Conservation (phyloP, 1,284 basidiomycete species). For the Papiliotrema terrestris region DNA sequence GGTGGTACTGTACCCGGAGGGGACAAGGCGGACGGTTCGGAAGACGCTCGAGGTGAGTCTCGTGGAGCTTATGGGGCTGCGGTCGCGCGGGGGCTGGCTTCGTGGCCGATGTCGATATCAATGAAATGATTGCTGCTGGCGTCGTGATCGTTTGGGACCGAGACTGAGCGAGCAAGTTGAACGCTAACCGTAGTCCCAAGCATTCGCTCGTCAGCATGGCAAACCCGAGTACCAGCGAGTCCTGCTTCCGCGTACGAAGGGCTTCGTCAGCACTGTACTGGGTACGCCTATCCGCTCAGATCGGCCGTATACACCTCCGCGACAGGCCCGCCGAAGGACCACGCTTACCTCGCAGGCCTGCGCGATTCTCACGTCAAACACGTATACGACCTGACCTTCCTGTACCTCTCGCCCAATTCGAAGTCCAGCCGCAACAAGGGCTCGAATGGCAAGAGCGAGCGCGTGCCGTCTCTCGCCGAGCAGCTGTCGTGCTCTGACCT, state of each 20-base stretch:
- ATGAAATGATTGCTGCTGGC: too few species aligned
- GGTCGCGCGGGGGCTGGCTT: too few species aligned
- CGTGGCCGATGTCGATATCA: too few species aligned
- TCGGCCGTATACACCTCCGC: neutral
- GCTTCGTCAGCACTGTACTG: conserved; percentile 23
- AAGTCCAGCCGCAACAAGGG: too few species aligned
- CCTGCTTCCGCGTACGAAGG: conserved; percentile 27
- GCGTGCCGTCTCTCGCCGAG: conserved; percentile 16
- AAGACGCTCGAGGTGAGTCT: conserved; percentile 22
- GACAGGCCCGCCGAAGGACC: too few species aligned
- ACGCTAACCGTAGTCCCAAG: conserved; percentile 15
- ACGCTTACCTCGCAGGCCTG: conserved; percentile 17
- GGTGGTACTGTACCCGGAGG: conserved; percentile 33
- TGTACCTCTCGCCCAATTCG: conserved; percentile 21
- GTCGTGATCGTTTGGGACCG: too few species aligned
- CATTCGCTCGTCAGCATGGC: conserved; percentile 15
- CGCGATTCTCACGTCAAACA: conserved; percentile 26
- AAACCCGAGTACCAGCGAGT: conserved; percentile 18
- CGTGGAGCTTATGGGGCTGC: too few species aligned
- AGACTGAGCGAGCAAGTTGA: too few species aligned
- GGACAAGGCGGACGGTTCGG: conserved; percentile 18
- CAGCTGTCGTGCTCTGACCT: conserved; percentile 18
- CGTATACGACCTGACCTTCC: conserved; percentile 28
- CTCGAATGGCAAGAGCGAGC: neutral
- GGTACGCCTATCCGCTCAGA: conserved; percentile 12